Evolutionary conservation across 148 eudicot genomes (phyloP), one percentile per base, ranked within the genome.

Genomic region (Pharnaceum exiguum): DNA sequence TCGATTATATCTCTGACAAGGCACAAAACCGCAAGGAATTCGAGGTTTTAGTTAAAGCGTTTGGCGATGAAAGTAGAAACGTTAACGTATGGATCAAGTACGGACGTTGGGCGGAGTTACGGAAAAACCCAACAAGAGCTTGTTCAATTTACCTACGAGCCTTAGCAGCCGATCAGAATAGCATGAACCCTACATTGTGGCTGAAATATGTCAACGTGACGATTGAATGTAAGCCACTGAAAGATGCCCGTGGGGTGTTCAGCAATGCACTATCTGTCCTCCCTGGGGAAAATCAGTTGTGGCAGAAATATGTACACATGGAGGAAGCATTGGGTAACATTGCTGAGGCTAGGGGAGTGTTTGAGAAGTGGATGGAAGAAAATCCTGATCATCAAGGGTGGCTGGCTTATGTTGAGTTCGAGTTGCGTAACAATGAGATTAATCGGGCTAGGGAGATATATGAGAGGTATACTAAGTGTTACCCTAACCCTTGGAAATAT

Each of bases 221-320:
- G 74, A 93, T 93, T 95, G 88, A 88, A 72, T 85, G 85, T 50
- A 88, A 85, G 68, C 81, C 79, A 32, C 65, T 88, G 10, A 88
- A 88, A 45, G 84, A 78, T 52, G 98, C 98, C 0, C 63, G 96
- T 5, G 88, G 83, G 59, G 85, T 88, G 17, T 93, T 95, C 96
- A 96, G 88, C 25, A 76, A 88, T 3, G 96, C 98, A 0, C 86
- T 86, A 0, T 45, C 83, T 0, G 61, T 81, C 42, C 58, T 88
- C 28, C 98, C 98, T 2, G 70, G 95, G 40, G 78, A 88, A 15
- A 96, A 93, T 67, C 96, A 93, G 66, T 48, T 93, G 36, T 93
- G 98, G 98, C 83, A 83, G 49, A 93, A 88, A 49, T 93, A 93
- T 54, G 88, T 93, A n/a, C 98, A 93, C 43, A 88, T 88, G 98